phyloP scores from a whole-genome alignment of 1,139 yeast genomes.

The Nakaseomyces glabratus region DNA sequence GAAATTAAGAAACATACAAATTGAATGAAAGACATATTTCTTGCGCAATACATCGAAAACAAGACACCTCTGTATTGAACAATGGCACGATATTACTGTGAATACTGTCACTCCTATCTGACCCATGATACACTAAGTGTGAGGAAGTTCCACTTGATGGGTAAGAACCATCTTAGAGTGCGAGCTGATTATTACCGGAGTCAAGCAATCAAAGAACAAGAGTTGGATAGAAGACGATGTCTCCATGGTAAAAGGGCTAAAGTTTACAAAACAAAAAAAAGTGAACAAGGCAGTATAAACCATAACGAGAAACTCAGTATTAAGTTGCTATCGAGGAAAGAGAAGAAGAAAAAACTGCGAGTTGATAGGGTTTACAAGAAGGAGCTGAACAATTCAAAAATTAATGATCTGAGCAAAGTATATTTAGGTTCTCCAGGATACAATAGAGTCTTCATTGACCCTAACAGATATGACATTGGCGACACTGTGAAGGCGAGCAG shows the following conservation, averaged over 20 bases:
- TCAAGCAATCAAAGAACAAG: slow-evolving; percentile 15
- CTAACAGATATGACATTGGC: slow-evolving; percentile 26
- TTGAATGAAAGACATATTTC: too few species aligned
- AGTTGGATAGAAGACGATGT: background rate
- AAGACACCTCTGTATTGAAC: background rate
- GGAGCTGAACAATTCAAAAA: slow-evolving; percentile 9
- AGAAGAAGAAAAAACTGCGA: slow-evolving; percentile 10
- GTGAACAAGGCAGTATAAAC: background rate
- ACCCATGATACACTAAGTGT: slow-evolving; percentile 89
- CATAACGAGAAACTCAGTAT: slow-evolving; percentile 6
- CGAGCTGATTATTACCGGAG: slow-evolving; percentile 62
- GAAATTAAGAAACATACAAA: too few species aligned
- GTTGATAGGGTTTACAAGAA: slow-evolving; percentile 9
- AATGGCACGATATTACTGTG: slow-evolving; percentile 59
- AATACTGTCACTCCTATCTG: slow-evolving; percentile 74
- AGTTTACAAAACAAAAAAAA: slow-evolving; percentile 5
- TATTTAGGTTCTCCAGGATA: slow-evolving; percentile 29
- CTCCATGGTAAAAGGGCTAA: background rate
- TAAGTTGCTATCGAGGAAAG: slow-evolving; percentile 13
- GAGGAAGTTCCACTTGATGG: slow-evolving; percentile 70
- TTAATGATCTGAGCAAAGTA: slow-evolving; percentile 13
- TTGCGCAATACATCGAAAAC: background rate
- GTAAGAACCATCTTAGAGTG: slow-evolving; percentile 66
- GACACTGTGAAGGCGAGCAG: slow-evolving; percentile 20
- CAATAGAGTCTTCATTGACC: slow-evolving; percentile 23